Conservation (phyloP, 192 early-diverging fungal genomes). For the Paraglomus brasilianum region DNA sequence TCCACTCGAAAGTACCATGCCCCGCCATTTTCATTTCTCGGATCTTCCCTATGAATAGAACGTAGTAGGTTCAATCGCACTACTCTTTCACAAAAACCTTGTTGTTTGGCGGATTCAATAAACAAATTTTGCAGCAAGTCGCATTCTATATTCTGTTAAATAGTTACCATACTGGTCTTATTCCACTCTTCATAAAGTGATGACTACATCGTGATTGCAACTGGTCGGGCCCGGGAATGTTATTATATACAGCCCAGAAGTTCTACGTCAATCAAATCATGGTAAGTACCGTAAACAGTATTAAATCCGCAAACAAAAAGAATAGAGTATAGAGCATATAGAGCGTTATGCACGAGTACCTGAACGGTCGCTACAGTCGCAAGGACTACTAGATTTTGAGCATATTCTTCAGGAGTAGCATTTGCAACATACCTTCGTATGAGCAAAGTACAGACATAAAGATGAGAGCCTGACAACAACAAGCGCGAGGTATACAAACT, state of each 20-base stretch:
- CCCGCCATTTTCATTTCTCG: slow-evolving; percentile 52
- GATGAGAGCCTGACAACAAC: not conserved
- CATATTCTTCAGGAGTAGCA: slow-evolving; percentile 48
- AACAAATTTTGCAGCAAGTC: not conserved
- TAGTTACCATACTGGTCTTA: slow-evolving; percentile 44
- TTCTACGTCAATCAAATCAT: slow-evolving; percentile 23
- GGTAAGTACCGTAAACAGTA: not conserved
- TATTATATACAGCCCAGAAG: slow-evolving; percentile 52
- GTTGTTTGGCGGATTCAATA: not conserved
- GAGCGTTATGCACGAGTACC: slow-evolving; percentile 32
- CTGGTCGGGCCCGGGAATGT: slow-evolving; percentile 49
- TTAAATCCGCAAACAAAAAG: not conserved
- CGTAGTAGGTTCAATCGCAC: no score
- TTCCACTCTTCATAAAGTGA: slow-evolving; percentile 51
- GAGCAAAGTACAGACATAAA: not conserved
- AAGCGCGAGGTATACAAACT: not conserved
- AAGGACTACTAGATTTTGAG: slow-evolving; percentile 45
- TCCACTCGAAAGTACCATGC: slow-evolving; percentile 50
- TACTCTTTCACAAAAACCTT: not conserved
- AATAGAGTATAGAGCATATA: not conserved
- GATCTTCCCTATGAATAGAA: slow-evolving; percentile 38
- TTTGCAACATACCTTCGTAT: slow-evolving; percentile 42
- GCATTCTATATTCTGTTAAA: not conserved
- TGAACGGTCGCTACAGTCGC: slow-evolving; percentile 50
- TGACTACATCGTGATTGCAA: slow-evolving; percentile 40